Base-by-base conservation (phyloP, 176 grass and related monocot species). In the Carex kokanica region DNA sequence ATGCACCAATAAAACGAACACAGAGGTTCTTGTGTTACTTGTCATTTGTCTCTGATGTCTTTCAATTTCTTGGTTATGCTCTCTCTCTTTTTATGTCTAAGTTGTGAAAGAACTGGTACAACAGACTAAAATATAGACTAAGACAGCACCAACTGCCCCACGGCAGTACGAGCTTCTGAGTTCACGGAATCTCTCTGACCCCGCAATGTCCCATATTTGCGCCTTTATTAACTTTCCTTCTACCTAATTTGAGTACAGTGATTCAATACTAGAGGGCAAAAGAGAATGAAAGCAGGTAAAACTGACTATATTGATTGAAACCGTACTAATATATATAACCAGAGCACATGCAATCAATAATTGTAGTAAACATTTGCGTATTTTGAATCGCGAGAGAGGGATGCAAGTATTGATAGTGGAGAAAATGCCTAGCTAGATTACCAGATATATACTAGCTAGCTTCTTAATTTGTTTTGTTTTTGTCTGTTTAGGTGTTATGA, bases 201-300 rank as follows among this genome's bases (percentile, higher is more conserved):
- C 94, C 4, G 91, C 89, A 0, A 89, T 97, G 82, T 97, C 94
- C 94, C 94, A 97, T 66, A 97, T 93, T 78, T 97, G 94, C 0
- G 94, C 91, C 85, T 93, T 97, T 85, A 97, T 93, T 85, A 90
- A 86, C 89, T 87, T 91, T 11, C 82, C 82, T 85, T 97, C 94
- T 11, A 93, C 94, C 94, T 97, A 16, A 3, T 53, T 58, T 4
- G 13, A 15, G 63, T 63, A 83, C 9, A 52, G 10, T 15, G 20
- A 27, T 18, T 78, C 20, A 78, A 71, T 43, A 55, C 2, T 8
- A 55, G 47, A 77, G 4, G 23, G 5, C 13, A 32, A 29, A 73
- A 31, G 45, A 77, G 49, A 77, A 77, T 55, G 5, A 56, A 32
- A 55, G 45, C 21, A 77, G 15, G 49, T 51, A 77, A 73, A 36